Evolutionary conservation across 164 flowering plant genomes (phyloP), one percentile per base, ranked within the genome.

Genomic region (Stephania japonica): DNA sequence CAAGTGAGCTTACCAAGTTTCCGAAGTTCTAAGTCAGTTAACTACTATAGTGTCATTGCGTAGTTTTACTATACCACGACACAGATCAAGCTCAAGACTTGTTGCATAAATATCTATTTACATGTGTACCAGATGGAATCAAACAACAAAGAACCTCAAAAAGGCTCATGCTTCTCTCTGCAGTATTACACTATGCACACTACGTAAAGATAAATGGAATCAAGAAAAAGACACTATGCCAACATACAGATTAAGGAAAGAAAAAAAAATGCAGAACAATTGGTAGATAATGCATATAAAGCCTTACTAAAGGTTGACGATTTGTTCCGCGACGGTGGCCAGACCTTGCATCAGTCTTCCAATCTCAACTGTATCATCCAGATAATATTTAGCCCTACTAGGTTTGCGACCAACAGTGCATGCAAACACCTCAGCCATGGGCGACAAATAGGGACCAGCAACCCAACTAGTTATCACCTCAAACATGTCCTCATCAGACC

Each of bases 341-440:
- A 75, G 42, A 41, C 77, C 77, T 25, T 75, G 67, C 68, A 75
- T 75, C 47, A 75, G 49, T 69, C 72, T 75, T 6, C 47, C 72
- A 63, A 75, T 61, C 61, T 75, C 77, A 68, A 25, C 72, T 25
- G 77, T 69, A n/a, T 75, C 77, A 16, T 75, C 77, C 44, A 75
- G 68, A 44, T 75, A 75, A 68, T 75, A 75, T 26, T 69, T 75
- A 26, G 77, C 77, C 71, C 47, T 75, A 49, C 77, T 75, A 19
- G 77, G 77, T 70, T 75, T 75, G 26, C 72, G 72, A 69, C 77
- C 77, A 69, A 75, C 77, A 16, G 77, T 75, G 47, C 77, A 75
- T 3, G 77, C 77, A 64, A 75, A 75, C 16, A 75, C 68, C 49
- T 75, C 72, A 6, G 77, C 77, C 8, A 53, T 24, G 0, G 72